Evolutionary conservation across 306 rosid genomes (phyloP), one percentile per base, ranked within the genome.

Genomic region (Cicer chorassanicum): DNA sequence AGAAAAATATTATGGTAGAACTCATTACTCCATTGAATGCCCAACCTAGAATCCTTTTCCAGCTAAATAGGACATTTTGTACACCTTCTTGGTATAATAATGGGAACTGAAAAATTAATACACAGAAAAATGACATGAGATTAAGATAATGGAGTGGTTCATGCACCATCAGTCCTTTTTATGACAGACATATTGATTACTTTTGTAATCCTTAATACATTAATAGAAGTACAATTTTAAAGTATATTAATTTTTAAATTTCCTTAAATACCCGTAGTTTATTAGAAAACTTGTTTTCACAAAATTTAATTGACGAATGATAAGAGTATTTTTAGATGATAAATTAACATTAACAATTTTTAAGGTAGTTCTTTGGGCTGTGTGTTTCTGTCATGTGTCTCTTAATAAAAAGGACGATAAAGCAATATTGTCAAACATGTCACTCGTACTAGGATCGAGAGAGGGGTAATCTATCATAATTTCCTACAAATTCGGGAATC

Each of bases 61-160:
- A 93, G 86, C 93, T 87, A 75, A 93, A 93, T 24, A 93, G 80
- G 14, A 84, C 81, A 53, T 93, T 93, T 73, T 91, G 97, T 10
- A 87, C 89, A 15, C 98, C 96, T 86, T 91, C 97, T 93, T 91
- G 98, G 70, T 93, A 93, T 73, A 93, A 43, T 60, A 91, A 73
- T 29, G 98, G 96, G 65, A 93, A 91, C 98, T 93, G 91, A 59
- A 55, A 73, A 57, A 60, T 53, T 18, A 72, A 65, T 15, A 6
- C 36, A 68, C 14, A 9, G 21, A 74, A 70, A 49, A 10, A 42
- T 14, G 49, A 13, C 50, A 75, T 12, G 72, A 15, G 66, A 61
- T 67, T 24, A 9, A 29, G 14, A 10, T 56, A 38, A 74, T 48
- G 8, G 18, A 49, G 68, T 59, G 18, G 53, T 4, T 39, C 7